These are phyloP conservation scores for Termitomyces sp. DNA, from an alignment of 768 basidiomycete genomes.

Conservation along the genomic window DNA sequence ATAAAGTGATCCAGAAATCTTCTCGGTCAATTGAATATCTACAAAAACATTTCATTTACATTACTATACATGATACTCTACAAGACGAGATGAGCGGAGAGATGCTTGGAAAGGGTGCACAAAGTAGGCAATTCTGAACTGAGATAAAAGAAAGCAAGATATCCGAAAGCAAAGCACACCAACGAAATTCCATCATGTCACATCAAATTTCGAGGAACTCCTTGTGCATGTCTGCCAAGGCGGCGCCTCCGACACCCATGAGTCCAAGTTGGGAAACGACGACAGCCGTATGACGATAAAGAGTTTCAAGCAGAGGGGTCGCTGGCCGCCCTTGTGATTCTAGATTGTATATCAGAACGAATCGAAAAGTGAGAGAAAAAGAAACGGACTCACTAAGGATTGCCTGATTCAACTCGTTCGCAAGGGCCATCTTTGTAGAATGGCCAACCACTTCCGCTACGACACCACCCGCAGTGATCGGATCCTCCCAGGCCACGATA, in stretches of 20 bases:
- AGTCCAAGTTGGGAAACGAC: conserved; percentile 68
- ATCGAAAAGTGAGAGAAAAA: not conserved
- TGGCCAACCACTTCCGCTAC: conserved; percentile 66
- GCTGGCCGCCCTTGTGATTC: conserved; percentile 76
- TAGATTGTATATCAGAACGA: conserved; percentile 20
- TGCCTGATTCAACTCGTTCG: conserved; percentile 75
- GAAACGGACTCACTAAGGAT: conserved; percentile 60
- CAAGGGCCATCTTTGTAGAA: conserved; percentile 57
- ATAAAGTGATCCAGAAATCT: not conserved
- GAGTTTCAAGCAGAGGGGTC: conserved; percentile 64
- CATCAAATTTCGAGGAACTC: conserved; percentile 58
- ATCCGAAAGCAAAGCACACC: not conserved
- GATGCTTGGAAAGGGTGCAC: not conserved
- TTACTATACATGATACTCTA: conserved; percentile 2
- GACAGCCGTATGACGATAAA: conserved; percentile 72
- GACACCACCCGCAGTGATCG: conserved; percentile 58
- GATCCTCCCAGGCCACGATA: conserved; percentile 77
- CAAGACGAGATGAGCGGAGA: not conserved
- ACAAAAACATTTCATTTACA: not conserved
- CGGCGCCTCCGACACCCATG: conserved; percentile 69
- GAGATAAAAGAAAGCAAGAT: not conserved
- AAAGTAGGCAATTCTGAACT: not conserved
- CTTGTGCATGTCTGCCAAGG: conserved; percentile 73
- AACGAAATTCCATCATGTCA: not conserved
- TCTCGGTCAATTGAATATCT: not conserved